These are phyloP conservation scores for Histomonas meleagridis DNA, from an alignment of 208 protist genomes.

Conservation along the genomic window DNA sequence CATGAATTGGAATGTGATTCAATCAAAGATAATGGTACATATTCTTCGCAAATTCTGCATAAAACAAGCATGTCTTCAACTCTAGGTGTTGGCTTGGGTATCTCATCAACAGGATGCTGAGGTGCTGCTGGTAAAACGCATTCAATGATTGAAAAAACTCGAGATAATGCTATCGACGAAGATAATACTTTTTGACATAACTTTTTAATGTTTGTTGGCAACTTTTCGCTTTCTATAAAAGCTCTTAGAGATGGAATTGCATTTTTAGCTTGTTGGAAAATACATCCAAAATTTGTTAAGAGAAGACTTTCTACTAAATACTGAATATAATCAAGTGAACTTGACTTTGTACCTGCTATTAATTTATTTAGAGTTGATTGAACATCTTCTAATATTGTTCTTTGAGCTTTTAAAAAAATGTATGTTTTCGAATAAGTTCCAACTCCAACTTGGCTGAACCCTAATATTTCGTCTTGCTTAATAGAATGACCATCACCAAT, in stretches of 20 bases:
- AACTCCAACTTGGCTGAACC: too few relatives aligned
- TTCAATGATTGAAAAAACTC: background rate
- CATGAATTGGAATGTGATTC: background rate
- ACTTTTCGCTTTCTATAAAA: background rate
- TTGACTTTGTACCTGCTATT: too few relatives aligned
- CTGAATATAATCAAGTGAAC: background rate
- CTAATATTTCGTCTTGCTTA: too few relatives aligned
- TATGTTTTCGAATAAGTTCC: too few relatives aligned
- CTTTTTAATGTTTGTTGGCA: background rate
- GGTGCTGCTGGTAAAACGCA: background rate
- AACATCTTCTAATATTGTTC: too few relatives aligned
- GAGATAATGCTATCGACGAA: background rate
- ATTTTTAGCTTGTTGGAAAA: background rate
- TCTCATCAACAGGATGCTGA: too few relatives aligned
- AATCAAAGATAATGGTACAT: background rate
- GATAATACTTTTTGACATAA: background rate
- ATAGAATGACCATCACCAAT: too few relatives aligned
- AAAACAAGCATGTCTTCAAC: too few relatives aligned
- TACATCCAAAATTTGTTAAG: background rate
- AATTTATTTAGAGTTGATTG: too few relatives aligned
- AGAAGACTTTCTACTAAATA: background rate
- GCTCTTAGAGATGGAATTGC: background rate
- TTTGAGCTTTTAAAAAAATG: too few relatives aligned
- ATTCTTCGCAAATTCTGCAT: constrained; percentile 32
- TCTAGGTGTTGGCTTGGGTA: too few relatives aligned